phyloP scores from a whole-genome alignment of 495 filamentous ascomycete species.

The Tuber borchii region DNA sequence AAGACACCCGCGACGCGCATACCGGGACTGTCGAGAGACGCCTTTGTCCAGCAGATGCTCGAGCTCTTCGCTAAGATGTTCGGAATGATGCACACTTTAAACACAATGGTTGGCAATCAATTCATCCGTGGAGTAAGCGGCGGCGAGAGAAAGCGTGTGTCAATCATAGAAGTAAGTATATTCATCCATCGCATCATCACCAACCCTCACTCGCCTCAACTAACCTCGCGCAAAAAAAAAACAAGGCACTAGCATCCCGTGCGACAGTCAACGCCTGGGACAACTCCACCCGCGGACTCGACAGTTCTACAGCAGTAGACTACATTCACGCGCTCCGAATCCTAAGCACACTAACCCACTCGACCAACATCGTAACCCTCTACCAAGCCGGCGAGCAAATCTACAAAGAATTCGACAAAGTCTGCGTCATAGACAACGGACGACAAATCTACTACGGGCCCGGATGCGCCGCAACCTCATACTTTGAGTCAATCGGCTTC shows the following conservation, averaged over 20 bases:
- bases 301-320: constrained; percentile 49
- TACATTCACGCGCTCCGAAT: constrained; percentile 49
- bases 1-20: constrained; percentile 48
- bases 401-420: constrained; percentile 67
- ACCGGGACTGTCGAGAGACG: constrained; percentile 45
- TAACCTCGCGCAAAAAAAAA: constrained; percentile 16
- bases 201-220: neutral
- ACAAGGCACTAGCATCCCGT: constrained; percentile 45
- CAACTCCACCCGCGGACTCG: constrained; percentile 52
- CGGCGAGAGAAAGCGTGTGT: constrained; percentile 55
- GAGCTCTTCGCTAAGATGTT: constrained; percentile 54
- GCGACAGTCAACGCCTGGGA: constrained; percentile 55
- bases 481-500: constrained; percentile 66
- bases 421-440: constrained; percentile 59
- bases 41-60: constrained; percentile 49
- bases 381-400: constrained; percentile 70
- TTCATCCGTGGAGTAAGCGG: constrained; percentile 68
- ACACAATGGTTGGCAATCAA: constrained; percentile 79
- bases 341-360: constrained; percentile 75
- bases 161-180: constrained; percentile 49
- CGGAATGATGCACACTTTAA: constrained; percentile 69
- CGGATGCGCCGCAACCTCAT: constrained; percentile 56
- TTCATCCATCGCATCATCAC: constrained; percentile 12
- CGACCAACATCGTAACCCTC: constrained; percentile 72
- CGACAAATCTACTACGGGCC: constrained; percentile 63